Evolutionary conservation across 2,329 filamentous ascomycete genomes (phyloP).

Genomic region (Aspergillus ochraceus): DNA sequence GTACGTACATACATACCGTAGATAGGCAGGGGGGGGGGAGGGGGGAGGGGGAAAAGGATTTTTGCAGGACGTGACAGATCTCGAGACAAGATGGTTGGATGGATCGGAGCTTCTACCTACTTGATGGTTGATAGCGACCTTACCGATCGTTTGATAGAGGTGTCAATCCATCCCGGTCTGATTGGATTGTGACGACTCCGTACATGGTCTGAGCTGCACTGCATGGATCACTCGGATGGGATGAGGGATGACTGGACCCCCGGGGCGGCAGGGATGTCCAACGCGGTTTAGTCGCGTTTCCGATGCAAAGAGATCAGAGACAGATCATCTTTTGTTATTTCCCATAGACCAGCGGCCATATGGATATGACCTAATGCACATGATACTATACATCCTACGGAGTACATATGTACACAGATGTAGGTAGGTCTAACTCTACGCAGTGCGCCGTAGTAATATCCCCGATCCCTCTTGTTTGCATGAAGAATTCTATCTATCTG

Average conservation of each 20-base stretch:
- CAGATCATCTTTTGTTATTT: constrained; percentile 1
- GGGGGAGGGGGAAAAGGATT: too few relatives aligned
- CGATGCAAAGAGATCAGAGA: background rate
- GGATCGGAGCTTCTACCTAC: background rate
- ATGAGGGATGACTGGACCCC: background rate
- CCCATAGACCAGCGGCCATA: too few relatives aligned
- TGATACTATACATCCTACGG: too few relatives aligned
- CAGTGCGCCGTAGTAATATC: background rate
- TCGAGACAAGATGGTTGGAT: background rate
- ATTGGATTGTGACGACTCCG: constrained; percentile 1
- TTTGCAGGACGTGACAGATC: background rate
- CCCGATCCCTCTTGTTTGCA: background rate
- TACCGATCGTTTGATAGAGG: background rate
- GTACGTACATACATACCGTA: background rate
- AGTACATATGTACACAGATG: background rate
- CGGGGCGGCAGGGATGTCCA: background rate
- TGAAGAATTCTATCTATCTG: background rate
- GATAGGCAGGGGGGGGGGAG: background rate
- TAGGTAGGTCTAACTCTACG: background rate
- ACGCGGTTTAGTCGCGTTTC: constrained; percentile 1
- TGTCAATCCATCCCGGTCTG: background rate
- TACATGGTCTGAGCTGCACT: constrained; percentile 1
- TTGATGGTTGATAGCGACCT: background rate
- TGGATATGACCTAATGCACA: too few relatives aligned
- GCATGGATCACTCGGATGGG: constrained; percentile 1